Percentiles rank a stretch among this genome's conserved stretches.
Evolutionary conservation across 306 rosid genomes (phyloP).

Genomic region (Potentilla sterilis): DNA sequence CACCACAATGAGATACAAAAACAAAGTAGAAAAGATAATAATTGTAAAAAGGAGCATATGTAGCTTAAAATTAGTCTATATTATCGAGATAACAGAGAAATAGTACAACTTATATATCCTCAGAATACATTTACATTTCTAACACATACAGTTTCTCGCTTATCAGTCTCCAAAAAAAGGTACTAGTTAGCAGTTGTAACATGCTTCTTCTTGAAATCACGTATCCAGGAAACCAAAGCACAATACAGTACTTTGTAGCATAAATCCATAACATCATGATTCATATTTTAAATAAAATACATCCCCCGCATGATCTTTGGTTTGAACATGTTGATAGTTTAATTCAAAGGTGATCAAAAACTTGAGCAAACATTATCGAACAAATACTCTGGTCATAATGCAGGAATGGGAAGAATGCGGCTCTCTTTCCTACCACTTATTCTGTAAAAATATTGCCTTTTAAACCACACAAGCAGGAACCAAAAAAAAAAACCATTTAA

Average conservation of each 20-base stretch:
- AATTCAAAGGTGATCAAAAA: neutral
- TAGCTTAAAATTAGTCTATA: neutral
- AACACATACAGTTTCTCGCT: neutral
- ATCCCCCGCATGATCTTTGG: neutral
- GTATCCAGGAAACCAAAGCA: too few relatives aligned
- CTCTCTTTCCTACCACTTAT: neutral
- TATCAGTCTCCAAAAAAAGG: neutral
- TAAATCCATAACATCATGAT: too few relatives aligned
- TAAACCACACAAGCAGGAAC: neutral
- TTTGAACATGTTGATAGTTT: neutral
- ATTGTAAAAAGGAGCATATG: neutral
- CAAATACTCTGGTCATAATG: neutral
- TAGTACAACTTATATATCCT: neutral
- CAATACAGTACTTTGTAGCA: too few relatives aligned
- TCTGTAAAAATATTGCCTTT: neutral
- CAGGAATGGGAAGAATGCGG: constrained; percentile 8
- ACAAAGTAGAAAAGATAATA: neutral
- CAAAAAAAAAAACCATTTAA: neutral
- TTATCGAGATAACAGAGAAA: neutral
- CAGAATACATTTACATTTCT: neutral
- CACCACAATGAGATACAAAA: constrained; percentile 1
- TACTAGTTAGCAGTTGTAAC: too few relatives aligned
- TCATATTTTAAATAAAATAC: too few relatives aligned
- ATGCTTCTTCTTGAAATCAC: too few relatives aligned
- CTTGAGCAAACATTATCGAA: neutral